phyloP scores from a whole-genome alignment of 805 yeast species.

The Candida wancherniae region DNA sequence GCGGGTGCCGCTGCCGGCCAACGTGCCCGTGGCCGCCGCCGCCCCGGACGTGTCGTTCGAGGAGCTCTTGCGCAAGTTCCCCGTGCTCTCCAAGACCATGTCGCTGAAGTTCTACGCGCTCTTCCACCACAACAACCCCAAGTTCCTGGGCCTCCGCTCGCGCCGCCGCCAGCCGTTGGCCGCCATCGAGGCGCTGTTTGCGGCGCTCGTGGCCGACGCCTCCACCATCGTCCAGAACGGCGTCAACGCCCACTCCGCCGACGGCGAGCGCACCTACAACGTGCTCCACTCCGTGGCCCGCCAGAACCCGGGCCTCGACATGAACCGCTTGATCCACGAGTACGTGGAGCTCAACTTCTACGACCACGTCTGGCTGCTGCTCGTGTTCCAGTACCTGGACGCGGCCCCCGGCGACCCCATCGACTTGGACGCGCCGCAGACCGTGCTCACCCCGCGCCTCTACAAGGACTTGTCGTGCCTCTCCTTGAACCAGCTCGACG shows the following conservation, averaged over 20 bases:
- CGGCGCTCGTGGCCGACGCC: slow-evolving; percentile 30
- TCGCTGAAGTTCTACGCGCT: slow-evolving; percentile 34
- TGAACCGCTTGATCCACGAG: slow-evolving; percentile 54
- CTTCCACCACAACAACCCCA: slow-evolving; percentile 38
- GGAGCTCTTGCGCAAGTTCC: slow-evolving; percentile 32
- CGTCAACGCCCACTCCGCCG: slow-evolving; percentile 29
- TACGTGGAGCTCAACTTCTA: slow-evolving; percentile 69
- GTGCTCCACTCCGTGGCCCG: slow-evolving; percentile 26
- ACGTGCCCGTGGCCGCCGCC: neutral
- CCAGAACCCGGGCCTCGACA: slow-evolving; percentile 39
- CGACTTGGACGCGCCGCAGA: slow-evolving; percentile 23
- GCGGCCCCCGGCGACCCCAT: slow-evolving; percentile 19
- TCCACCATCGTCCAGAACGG: slow-evolving; percentile 35
- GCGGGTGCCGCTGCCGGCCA: slow-evolving; percentile 1
- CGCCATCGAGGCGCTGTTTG: slow-evolving; percentile 28
- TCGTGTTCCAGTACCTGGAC: slow-evolving; percentile 30
- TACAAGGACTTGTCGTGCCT: slow-evolving; percentile 36
- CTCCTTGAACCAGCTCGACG: slow-evolving; percentile 49
- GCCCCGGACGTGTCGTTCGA: slow-evolving; percentile 26
- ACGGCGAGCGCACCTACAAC: slow-evolving; percentile 32
- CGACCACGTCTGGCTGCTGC: slow-evolving; percentile 58
- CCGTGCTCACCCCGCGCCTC: slow-evolving; percentile 23
- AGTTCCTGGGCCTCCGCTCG: slow-evolving; percentile 27
- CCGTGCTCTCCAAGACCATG: slow-evolving; percentile 36
- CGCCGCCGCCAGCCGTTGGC: slow-evolving; percentile 23